Percentiles rank a stretch among this genome's conserved stretches.
These are phyloP conservation scores for Dendrobium chrysotoxum DNA, from an alignment of 106 monocot genomes.

Conservation along the genomic window DNA sequence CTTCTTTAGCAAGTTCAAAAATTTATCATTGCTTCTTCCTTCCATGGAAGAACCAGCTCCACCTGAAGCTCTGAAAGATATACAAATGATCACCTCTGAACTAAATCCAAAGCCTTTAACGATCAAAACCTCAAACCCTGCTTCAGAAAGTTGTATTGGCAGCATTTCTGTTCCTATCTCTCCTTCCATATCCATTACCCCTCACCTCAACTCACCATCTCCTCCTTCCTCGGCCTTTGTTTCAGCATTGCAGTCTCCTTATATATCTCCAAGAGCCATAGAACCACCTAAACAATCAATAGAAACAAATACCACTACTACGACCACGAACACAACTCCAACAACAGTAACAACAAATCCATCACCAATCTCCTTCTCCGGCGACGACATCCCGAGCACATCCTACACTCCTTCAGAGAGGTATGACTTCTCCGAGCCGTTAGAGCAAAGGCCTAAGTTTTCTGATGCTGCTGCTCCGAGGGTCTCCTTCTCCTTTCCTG, in stretches of 20 bases:
- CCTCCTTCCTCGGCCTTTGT: conserved; percentile 73
- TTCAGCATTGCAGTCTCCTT: conserved; percentile 66
- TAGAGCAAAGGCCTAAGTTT: conserved; percentile 46
- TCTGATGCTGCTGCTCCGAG: conserved; percentile 41
- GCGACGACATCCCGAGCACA: conserved; percentile 71
- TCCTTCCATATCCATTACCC: conserved; percentile 52
- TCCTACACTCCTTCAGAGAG: conserved; percentile 75
- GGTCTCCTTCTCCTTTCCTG: conserved; percentile 84
- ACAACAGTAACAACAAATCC: conserved; percentile 21
- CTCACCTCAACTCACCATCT: conserved; percentile 57
- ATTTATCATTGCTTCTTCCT: not conserved
- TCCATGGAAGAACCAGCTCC: conserved; percentile 32
- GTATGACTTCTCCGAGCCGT: conserved; percentile 42
- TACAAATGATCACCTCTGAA: conserved; percentile 6
- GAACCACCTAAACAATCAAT: conserved; percentile 25
- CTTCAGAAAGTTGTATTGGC: conserved; percentile 4
- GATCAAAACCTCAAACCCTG: conserved; percentile 34
- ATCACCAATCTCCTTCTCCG: conserved; percentile 57
- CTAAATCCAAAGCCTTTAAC: conserved; percentile 28
- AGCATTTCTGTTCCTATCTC: conserved; percentile 39
- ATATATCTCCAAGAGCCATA: conserved; percentile 53
- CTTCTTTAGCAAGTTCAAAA: no score
- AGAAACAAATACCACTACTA: conserved; percentile 17
- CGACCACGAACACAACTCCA: conserved; percentile 5
- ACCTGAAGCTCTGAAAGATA: conserved; percentile 7